Conservation (phyloP, 768 basidiomycete genomes). For the Boletus pseudo-olivaceus region DNA sequence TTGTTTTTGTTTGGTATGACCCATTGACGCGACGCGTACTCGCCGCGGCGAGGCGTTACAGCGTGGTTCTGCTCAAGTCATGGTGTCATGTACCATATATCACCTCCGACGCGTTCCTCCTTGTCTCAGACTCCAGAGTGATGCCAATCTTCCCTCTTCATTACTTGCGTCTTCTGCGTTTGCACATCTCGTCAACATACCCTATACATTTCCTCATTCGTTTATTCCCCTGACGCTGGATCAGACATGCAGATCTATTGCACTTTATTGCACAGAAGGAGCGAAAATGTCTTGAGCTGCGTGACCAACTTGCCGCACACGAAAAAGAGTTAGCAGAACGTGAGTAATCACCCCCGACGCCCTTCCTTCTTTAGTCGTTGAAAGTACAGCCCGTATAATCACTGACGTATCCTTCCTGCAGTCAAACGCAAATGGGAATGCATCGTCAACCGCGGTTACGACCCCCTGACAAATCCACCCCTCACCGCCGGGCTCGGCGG, state of each 20-base stretch:
- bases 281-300: slow-evolving; percentile 75
- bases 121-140: background rate
- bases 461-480: slow-evolving; percentile 3
- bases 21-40: background rate
- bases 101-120: background rate
- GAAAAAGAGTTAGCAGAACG: slow-evolving; percentile 69
- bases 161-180: background rate
- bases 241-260: slow-evolving; percentile 76
- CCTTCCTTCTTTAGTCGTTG: background rate
- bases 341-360: slow-evolving; percentile 28
- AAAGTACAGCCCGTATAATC: no score
- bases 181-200: background rate
- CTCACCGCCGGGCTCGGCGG: slow-evolving; percentile 11
- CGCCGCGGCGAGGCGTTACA: background rate
- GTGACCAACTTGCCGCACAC: slow-evolving; percentile 66
- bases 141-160: background rate
- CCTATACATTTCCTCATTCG: background rate
- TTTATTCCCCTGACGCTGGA: background rate
- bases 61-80: no score
- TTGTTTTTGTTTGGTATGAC: background rate
- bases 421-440: slow-evolving; percentile 85
- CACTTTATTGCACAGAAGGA: slow-evolving; percentile 86
- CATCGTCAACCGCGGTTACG: slow-evolving; percentile 59
- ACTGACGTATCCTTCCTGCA: slow-evolving; percentile 19
- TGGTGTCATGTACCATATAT: background rate